Conservation (phyloP, 805 yeast genomes). For the Brettanomyces bruxellensis region DNA sequence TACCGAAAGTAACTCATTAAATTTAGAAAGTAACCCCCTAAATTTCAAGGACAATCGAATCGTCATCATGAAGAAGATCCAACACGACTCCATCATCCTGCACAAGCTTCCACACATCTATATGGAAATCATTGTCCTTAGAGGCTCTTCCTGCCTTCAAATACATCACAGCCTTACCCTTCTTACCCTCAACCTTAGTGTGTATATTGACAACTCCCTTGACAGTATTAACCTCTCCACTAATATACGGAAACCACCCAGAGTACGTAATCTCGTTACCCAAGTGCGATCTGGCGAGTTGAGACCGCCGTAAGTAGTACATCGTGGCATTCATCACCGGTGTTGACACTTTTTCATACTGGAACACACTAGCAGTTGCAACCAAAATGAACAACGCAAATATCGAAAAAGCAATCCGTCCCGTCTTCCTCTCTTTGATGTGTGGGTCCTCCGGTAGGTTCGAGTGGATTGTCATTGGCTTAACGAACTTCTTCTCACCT, state of each 20-base stretch:
- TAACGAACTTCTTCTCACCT: conserved; percentile 15
- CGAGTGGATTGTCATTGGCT: conserved; percentile 57
- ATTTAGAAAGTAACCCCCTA: neutral
- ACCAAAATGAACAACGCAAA: conserved; percentile 48
- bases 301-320: conserved; percentile 75
- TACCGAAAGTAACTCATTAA: too few species aligned
- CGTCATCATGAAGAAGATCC: conserved; percentile 41
- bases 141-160: conserved; percentile 60
- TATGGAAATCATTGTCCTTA: conserved; percentile 46
- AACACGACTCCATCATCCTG: conserved; percentile 32
- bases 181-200: conserved; percentile 64
- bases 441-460: conserved; percentile 77
- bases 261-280: conserved; percentile 74
- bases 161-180: conserved; percentile 42
- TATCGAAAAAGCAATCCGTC: conserved; percentile 35
- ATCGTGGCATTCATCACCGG: conserved; percentile 84
- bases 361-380: conserved; percentile 62
- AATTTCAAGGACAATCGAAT: conserved; percentile 21
- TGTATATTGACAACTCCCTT: conserved; percentile 69
- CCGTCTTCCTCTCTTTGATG: conserved; percentile 33
- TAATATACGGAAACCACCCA: conserved; percentile 80
- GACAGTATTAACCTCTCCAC: conserved; percentile 77
- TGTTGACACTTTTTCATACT: conserved; percentile 86
- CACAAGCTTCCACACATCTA: conserved; percentile 54
- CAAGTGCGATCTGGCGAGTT: conserved; percentile 46